Conservation (phyloP, 192 early-diverging fungal genomes). For the Rhizoclosmatium globosum region DNA sequence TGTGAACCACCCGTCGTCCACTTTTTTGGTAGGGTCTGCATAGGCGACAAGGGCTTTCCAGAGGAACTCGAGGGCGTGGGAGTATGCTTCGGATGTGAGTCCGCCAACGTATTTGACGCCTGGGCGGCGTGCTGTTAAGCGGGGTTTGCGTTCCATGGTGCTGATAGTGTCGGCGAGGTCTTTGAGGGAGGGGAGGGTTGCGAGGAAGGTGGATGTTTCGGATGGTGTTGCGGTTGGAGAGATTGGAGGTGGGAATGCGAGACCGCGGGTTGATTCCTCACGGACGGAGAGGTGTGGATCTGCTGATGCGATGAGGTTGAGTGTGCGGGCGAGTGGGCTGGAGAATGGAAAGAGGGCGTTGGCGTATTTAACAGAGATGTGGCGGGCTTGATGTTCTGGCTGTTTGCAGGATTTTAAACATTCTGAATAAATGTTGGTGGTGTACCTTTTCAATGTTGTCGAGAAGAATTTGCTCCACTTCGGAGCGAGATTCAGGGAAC, state of each 20-base stretch:
- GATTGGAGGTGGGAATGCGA: constrained; percentile 50
- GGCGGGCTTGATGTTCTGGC: constrained; percentile 55
- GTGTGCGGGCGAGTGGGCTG: constrained; percentile 50
- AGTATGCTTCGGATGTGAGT: constrained; percentile 70
- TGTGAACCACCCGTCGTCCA: constrained; percentile 43
- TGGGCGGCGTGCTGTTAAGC: constrained; percentile 5
- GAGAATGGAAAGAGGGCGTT: constrained; percentile 56
- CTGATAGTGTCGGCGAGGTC: constrained; percentile 22
- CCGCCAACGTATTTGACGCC: constrained; percentile 55
- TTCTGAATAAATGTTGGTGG: background rate
- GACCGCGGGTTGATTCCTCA: constrained; percentile 56
- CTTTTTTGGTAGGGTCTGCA: constrained; percentile 64
- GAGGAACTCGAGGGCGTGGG: constrained; percentile 68
- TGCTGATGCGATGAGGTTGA: constrained; percentile 47
- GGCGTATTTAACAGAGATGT: constrained; percentile 52
- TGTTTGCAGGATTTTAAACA: constrained; percentile 6
- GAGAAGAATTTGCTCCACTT: constrained; percentile 45
- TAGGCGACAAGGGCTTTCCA: constrained; percentile 64
- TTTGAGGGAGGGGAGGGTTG: constrained; percentile 37
- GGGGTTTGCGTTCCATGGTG: constrained; percentile 12
- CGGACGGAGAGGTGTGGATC: constrained; percentile 61
- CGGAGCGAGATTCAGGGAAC: constrained; percentile 3
- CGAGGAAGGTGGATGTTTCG: constrained; percentile 11
- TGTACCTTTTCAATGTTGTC: constrained; percentile 58
- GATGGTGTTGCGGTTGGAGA: background rate